These are phyloP conservation scores for Aspergillus chevalieri DNA, from an alignment of 2,329 filamentous ascomycete species.

Conservation along the genomic window DNA sequence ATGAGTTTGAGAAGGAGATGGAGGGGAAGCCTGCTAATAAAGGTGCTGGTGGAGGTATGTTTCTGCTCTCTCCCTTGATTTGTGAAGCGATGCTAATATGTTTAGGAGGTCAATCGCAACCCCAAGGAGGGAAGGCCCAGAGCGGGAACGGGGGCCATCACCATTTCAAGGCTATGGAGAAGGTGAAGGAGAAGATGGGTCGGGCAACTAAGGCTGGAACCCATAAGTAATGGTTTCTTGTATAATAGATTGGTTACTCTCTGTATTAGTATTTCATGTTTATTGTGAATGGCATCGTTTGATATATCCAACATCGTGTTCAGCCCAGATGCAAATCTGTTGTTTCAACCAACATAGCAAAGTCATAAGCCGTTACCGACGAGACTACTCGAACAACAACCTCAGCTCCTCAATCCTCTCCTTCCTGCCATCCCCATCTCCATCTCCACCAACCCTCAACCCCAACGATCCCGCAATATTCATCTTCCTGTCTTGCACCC, in stretches of 20 bases:
- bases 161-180: slow-evolving; percentile 12
- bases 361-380: not conserved
- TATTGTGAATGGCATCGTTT: too few species aligned
- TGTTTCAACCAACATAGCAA: not conserved
- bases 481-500: slow-evolving; percentile 87
- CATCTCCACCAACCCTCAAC: slow-evolving; percentile 91
- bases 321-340: not conserved
- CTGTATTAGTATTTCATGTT: not conserved
- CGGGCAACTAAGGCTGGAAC: slow-evolving; percentile 13
- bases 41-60: not conserved
- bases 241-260: not conserved
- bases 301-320: too few species aligned
- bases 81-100: not conserved
- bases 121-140: not conserved
- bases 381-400: slow-evolving; percentile 60
- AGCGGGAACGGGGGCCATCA: not conserved
- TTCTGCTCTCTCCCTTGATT: not conserved
- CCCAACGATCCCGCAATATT: slow-evolving; percentile 83
- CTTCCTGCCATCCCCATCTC: slow-evolving; percentile 84
- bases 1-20: slow-evolving; percentile 24
- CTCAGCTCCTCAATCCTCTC: slow-evolving; percentile 91
- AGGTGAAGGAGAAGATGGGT: slow-evolving; percentile 31
- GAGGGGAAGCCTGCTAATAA: slow-evolving; percentile 12
- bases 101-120: not conserved
- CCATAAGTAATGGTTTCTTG: not conserved